phyloP scores from a whole-genome alignment of 768 basidiomycete genomes.

The Cystobasidiopsis lactophilus region DNA sequence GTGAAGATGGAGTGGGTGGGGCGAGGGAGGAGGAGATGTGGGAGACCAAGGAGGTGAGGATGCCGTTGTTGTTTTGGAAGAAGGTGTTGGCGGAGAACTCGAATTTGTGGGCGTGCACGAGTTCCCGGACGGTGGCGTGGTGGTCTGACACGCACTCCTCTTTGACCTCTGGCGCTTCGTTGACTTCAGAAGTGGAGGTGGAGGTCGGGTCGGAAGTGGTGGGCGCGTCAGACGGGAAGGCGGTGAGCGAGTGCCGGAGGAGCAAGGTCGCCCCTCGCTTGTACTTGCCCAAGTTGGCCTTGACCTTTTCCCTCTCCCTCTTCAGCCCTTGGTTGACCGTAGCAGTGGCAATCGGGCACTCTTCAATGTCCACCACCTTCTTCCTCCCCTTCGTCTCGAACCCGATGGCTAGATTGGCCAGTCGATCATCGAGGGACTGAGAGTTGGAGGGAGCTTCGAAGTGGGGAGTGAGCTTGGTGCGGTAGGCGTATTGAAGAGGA shows the following conservation, averaged over 20 bases:
- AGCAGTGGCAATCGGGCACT: conserved; percentile 58
- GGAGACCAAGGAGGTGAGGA: conserved; percentile 57
- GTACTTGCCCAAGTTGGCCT: conserved; percentile 52
- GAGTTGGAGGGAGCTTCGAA: conserved; percentile 54
- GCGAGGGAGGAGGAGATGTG: conserved; percentile 56
- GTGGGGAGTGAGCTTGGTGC: conserved; percentile 94
- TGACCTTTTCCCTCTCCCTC: conserved; percentile 41
- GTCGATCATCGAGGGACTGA: conserved; percentile 22
- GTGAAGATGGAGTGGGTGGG: background rate
- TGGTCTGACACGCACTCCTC: conserved; percentile 59
- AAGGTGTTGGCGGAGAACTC: conserved; percentile 67
- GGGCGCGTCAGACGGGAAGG: too few species aligned
- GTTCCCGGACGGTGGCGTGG: conserved; percentile 56
- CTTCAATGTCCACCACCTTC: conserved; percentile 76
- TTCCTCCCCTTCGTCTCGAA: conserved; percentile 61
- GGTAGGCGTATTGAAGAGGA: conserved; percentile 71
- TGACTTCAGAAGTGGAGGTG: conserved; percentile 9
- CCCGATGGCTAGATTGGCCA: conserved; percentile 54
- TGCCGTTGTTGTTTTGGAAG: conserved; percentile 96
- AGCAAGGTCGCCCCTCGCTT: conserved; percentile 74
- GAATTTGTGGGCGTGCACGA: conserved; percentile 57
- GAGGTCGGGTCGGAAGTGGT: too few species aligned
- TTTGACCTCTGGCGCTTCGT: conserved; percentile 14
- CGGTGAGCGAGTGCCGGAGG: conserved; percentile 67
- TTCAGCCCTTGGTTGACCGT: conserved; percentile 48